phyloP scores from a whole-genome alignment of 2,329 filamentous ascomycete species.

The Aureobasidium sp. region DNA sequence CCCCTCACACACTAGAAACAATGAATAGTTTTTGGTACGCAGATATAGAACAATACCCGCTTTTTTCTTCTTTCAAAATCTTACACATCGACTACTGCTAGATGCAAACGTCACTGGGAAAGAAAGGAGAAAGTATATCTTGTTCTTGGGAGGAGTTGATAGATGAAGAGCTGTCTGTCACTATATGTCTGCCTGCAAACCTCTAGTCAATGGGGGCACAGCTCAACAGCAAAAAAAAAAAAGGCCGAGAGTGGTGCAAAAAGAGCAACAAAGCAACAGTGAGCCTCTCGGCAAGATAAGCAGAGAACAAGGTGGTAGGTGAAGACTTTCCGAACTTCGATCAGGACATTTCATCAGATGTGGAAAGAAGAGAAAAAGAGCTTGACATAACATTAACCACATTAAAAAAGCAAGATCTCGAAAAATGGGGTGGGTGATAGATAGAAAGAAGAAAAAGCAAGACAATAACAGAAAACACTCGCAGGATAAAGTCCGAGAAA shows the following conservation, averaged over 20 bases:
- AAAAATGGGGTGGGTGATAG: not conserved
- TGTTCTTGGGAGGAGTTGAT: not conserved
- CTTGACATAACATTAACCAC: slow-evolving; percentile 1
- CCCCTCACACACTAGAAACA: too few relatives aligned
- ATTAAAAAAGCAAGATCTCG: slow-evolving; percentile 3
- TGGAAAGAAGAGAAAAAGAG: not conserved
- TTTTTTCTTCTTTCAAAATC: too few relatives aligned
- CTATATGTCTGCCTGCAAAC: slow-evolving; percentile 3
- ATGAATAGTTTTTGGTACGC: too few relatives aligned
- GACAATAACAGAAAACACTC: not conserved
- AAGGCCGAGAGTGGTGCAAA: not conserved
- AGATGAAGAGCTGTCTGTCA: not conserved
- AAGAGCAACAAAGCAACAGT: not conserved
- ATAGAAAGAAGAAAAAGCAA: not conserved
- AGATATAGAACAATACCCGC: too few relatives aligned
- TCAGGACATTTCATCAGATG: not conserved
- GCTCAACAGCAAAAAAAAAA: not conserved
- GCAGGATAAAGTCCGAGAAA: not conserved
- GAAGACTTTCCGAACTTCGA: not conserved
- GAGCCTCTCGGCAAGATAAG: not conserved
- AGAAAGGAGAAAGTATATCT: too few relatives aligned
- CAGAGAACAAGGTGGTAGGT: not conserved
- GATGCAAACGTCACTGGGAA: too few relatives aligned
- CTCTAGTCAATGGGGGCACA: not conserved
- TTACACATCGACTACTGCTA: too few relatives aligned